Evolutionary conservation across 1,139 yeast species (phyloP).

Genomic region (Pichia sp.): DNA sequence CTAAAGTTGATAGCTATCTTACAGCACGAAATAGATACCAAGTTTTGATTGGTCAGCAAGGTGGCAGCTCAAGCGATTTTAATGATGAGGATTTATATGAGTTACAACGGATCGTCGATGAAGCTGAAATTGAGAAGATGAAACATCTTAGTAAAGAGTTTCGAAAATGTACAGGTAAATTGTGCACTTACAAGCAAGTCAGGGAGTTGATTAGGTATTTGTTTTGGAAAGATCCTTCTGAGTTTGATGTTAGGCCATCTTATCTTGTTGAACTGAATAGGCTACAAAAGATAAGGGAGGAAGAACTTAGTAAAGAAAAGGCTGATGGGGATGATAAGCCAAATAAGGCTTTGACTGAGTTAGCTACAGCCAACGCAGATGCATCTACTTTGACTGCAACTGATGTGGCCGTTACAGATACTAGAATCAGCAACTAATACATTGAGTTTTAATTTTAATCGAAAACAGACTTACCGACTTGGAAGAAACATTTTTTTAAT

Average conservation of each 20-base stretch:
- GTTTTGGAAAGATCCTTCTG: constrained; percentile 50
- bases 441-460: no score
- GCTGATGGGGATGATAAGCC: not conserved
- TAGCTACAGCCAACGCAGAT: no score
- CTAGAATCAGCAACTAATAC: no score
- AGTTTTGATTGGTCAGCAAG: constrained; percentile 78
- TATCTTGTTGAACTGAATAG: constrained; percentile 20
- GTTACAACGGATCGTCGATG: constrained; percentile 50
- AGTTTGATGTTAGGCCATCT: constrained; percentile 49
- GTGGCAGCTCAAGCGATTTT: constrained; percentile 66
- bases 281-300: constrained; percentile 10
- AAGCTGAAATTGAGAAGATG: constrained; percentile 71
- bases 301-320: constrained; percentile 8
- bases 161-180: constrained; percentile 50
- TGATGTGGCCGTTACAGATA: no score
- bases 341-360: no score
- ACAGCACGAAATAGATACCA: constrained; percentile 78
- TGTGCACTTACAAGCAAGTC: constrained; percentile 47
- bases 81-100: constrained; percentile 48
- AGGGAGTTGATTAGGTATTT: constrained; percentile 46
- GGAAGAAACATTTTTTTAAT: no score
- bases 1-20: constrained; percentile 58
- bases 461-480: not conserved
- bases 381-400: no score
- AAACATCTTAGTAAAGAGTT: constrained; percentile 54